phyloP scores from a whole-genome alignment of 2,329 filamentous ascomycete genomes.

The Aspergillus eucalypticola region DNA sequence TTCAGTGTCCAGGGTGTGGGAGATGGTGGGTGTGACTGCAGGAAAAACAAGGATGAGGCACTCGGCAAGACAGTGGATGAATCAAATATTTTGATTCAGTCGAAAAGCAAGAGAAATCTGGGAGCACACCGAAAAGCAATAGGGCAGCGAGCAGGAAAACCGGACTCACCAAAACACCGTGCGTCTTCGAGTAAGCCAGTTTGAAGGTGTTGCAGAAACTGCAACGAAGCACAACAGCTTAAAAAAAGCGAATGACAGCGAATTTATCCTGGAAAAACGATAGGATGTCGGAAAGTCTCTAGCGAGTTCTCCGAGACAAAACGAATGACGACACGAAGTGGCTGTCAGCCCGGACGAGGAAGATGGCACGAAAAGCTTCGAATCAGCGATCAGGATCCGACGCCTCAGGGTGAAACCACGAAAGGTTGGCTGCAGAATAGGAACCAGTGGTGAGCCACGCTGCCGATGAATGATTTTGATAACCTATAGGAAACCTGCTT shows the following conservation, averaged over 20 bases:
- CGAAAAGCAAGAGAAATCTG: not conserved
- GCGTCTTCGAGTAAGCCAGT: slow-evolving; percentile 51
- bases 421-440: slow-evolving; percentile 35
- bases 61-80: slow-evolving; percentile 22
- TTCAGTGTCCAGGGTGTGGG: slow-evolving; percentile 8
- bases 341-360: slow-evolving; percentile 35
- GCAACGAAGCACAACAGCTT: slow-evolving; percentile 44
- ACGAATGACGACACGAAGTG: slow-evolving; percentile 44
- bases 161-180: slow-evolving; percentile 47
- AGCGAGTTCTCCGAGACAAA: slow-evolving; percentile 45
- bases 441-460: slow-evolving; percentile 25
- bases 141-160: slow-evolving; percentile 29
- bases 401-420: slow-evolving; percentile 29
- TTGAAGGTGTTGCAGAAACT: slow-evolving; percentile 50
- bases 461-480: slow-evolving; percentile 23
- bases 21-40: slow-evolving; percentile 3
- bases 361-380: slow-evolving; percentile 32
- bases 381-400: slow-evolving; percentile 37
- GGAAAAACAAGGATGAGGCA: not conserved
- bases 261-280: slow-evolving; percentile 45
- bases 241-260: slow-evolving; percentile 50
- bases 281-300: slow-evolving; percentile 37
- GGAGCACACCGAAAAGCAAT: slow-evolving; percentile 4
- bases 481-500: slow-evolving; percentile 20
- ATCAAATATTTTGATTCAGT: slow-evolving; percentile 20